Evolutionary conservation across 2,329 filamentous ascomycete species (phyloP).

Genomic region (Pseudogymnoascus sp.): DNA sequence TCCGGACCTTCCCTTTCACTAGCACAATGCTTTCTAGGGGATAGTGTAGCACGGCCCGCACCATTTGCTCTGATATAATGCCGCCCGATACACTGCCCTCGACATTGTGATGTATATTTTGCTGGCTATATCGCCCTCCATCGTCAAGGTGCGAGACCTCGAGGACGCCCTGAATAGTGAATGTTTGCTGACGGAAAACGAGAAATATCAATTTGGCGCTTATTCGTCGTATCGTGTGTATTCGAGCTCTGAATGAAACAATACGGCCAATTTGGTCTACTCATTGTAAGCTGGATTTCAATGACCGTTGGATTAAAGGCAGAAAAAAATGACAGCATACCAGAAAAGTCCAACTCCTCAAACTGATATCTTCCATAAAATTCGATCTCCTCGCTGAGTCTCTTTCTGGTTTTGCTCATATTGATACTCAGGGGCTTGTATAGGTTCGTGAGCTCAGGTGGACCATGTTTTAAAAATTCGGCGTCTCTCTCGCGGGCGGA

Average conservation of each 20-base stretch:
- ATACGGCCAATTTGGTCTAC: conserved; percentile 23
- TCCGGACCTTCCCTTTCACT: conserved; percentile 65
- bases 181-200: conserved; percentile 75
- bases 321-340: conserved; percentile 15
- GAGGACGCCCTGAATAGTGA: conserved; percentile 79
- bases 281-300: background rate
- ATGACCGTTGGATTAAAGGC: background rate
- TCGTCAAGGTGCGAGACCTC: conserved; percentile 16
- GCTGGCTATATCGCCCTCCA: conserved; percentile 18
- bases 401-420: conserved; percentile 26
- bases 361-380: conserved; percentile 16
- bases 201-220: conserved; percentile 79
- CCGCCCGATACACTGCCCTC: conserved; percentile 26
- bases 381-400: conserved; percentile 22
- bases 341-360: conserved; percentile 25
- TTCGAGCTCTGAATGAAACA: conserved; percentile 55
- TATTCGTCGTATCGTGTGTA: conserved; percentile 74
- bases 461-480: conserved; percentile 24
- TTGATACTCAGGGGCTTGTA: conserved; percentile 29
- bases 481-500: conserved; percentile 17
- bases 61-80: conserved; percentile 62
- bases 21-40: conserved; percentile 71
- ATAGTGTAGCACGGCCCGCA: conserved; percentile 81
- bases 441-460: conserved; percentile 23
- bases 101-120: conserved; percentile 20